Base-by-base conservation (phyloP, 192 early-diverging fungal species). In the Coemansia sp. region DNA sequence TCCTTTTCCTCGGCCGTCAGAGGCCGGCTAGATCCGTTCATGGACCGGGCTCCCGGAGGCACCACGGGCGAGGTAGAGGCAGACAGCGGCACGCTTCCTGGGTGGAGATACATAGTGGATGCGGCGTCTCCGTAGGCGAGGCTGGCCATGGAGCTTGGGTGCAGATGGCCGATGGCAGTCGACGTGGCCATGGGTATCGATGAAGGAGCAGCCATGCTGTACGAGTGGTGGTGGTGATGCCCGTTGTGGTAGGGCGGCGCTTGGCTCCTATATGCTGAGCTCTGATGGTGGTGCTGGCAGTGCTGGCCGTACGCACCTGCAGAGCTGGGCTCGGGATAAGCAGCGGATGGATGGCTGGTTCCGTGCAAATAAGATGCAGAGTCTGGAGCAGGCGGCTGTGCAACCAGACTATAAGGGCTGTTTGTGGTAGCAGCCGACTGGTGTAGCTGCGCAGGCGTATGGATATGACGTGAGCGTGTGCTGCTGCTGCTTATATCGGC, bases 1-100 rank as follows among this genome's bases (percentile, higher is more conserved):
- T 94, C 91, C 40, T 89, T 83, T 58, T 84, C 78, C 28, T 84
- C 83, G 1, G 83, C 83, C 4, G 70, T 82, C 14, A 82, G 66
- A 2, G 63, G 59, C 4, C 72, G 72, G 22, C 66, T 48, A 2
- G 56, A 25, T 42, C 20, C 12, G 16, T 32, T 22, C 8, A 56
- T 5, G 7, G 48, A 5, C 17, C 51, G 28, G 16, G 34, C 7
- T 2, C 54, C 60, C 8, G 55, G 42, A 48, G 59, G 59, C 7
- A 29, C 59, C 7, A 36, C 42, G 3, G 59, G 59, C 42, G 59
- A 60, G 1, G 59, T 60, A 3, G 59, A 60, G 20, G 59, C 33
- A 28, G 59, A 60, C 2, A 29, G 38, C 17, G 59, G 30, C 25
- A 18, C 14, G 22, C 20, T 33, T 11, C 59, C 59, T 5, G 59